Percentiles rank a stretch among this genome's conserved stretches.
These are phyloP conservation scores for Tricholoma hemisulphureum DNA, from an alignment of 768 basidiomycete genomes.

Conservation along the genomic window DNA sequence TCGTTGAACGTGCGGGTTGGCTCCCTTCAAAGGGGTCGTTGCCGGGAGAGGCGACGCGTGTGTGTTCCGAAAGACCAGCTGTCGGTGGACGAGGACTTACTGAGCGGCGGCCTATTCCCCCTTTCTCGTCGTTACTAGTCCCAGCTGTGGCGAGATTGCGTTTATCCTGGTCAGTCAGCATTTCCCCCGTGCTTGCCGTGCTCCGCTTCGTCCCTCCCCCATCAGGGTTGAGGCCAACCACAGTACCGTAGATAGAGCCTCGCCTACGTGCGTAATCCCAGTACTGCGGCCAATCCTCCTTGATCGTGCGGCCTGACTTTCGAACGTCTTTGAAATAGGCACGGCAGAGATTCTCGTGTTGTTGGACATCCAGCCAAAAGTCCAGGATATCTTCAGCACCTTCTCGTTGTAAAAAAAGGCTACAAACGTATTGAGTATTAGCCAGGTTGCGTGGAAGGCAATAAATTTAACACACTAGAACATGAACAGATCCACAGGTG, in stretches of 20 bases:
- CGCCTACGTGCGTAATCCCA: constrained; percentile 90
- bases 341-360: constrained; percentile 97
- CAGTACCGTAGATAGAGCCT: constrained; percentile 90
- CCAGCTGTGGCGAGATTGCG: constrained; percentile 53
- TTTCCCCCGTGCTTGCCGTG: constrained; percentile 76
- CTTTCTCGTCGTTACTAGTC: constrained; percentile 40
- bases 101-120: constrained; percentile 47
- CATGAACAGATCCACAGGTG: constrained; percentile 98
- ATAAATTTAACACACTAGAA: constrained; percentile 75
- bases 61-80: constrained; percentile 42
- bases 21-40: constrained; percentile 29
- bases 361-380: constrained; percentile 99
- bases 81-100: constrained; percentile 56
- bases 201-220: constrained; percentile 66
- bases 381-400: constrained; percentile 95
- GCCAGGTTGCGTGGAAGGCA: not conserved
- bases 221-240: constrained; percentile 72
- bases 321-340: constrained; percentile 99
- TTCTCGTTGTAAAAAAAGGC: constrained; percentile 94
- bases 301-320: constrained; percentile 89
- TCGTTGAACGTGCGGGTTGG: constrained; percentile 63
- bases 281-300: constrained; percentile 98
- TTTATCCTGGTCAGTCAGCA: constrained; percentile 70
- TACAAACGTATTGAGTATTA: constrained; percentile 28
- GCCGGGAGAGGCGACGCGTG: constrained; percentile 50